Evolutionary conservation across 2,329 filamentous ascomycete species (phyloP).

Genomic region (Colletotrichum siamense): DNA sequence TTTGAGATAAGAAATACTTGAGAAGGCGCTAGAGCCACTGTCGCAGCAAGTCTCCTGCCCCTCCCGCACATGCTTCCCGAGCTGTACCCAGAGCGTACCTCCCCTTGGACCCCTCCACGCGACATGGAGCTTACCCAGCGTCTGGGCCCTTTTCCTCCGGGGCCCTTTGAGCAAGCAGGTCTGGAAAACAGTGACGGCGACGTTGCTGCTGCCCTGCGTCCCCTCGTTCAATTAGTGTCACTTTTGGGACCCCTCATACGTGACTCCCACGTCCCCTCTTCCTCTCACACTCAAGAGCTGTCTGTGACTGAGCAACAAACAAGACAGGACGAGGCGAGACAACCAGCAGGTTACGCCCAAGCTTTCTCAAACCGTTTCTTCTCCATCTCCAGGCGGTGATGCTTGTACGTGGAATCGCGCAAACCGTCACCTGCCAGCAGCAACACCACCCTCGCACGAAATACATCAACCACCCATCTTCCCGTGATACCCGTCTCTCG

Average conservation of each 20-base stretch:
- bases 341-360: background rate
- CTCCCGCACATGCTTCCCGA: conserved; percentile 20
- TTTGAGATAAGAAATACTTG: background rate
- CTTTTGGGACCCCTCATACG: background rate
- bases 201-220: background rate
- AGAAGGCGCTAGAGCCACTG: background rate
- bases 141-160: background rate
- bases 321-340: background rate
- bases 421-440: background rate
- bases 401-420: background rate
- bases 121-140: conserved; percentile 7
- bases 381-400: background rate
- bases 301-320: background rate
- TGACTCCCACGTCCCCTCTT: background rate
- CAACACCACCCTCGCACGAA: background rate
- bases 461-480: background rate
- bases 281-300: background rate
- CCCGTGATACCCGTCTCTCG: background rate
- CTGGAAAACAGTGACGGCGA: background rate
- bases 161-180: background rate
- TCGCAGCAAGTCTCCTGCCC: conserved; percentile 7
- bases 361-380: background rate
- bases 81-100: conserved; percentile 5
- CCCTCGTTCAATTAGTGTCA: background rate
- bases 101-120: conserved; percentile 1